Base-by-base conservation (phyloP, 768 basidiomycete species). In the Pleurotus ostreatus region DNA sequence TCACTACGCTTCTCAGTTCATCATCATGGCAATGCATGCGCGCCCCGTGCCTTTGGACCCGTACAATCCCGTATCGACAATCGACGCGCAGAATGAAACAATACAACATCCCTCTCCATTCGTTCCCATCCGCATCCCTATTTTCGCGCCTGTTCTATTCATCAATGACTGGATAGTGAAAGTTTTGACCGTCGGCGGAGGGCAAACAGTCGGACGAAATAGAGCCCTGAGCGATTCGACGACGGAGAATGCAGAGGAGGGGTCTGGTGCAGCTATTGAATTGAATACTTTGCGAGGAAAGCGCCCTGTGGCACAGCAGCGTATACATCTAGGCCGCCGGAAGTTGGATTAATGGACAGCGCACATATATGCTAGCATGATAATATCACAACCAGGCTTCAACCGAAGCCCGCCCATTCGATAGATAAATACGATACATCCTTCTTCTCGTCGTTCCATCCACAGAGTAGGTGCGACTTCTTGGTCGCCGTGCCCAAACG, bases 401-500 rank as follows among this genome's bases (percentile, higher is more conserved):
- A 89, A 61, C 93, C 93, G 63, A 94, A 95, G 9, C 90, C 89
- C 34, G 92, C 89, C 93, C 93, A 95, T 71, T 94, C 92, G 57
- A 95, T 80, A 47, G 88, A 89, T 55, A 88, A 78, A 71, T 90
- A 92, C 0, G 85, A 81, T 2, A 84, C 90, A 59, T 78, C 70
- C 41, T 80, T 75, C 63, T 75, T 82, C 49, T 76, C 78, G 37
- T 91, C 86, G 63, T 96, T 85, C 88, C 90, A 97, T 30, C 86
- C 84, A 63, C 94, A 97, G 2, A 98, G 72, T 26, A 98, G 72
- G 68, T 98, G 95, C 0, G 93, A 84, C 71, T 99, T 99, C 71
- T 98, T 98, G 7, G 97, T 98, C 9, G 91, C 97, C 3, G 97
- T 99, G 1, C 96, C 97, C 34, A 99, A 72, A 34, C 97, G 80